Evolutionary conservation across 2,329 filamentous ascomycete genomes (phyloP).

Genomic region (Graphiopsis chlorocephala): DNA sequence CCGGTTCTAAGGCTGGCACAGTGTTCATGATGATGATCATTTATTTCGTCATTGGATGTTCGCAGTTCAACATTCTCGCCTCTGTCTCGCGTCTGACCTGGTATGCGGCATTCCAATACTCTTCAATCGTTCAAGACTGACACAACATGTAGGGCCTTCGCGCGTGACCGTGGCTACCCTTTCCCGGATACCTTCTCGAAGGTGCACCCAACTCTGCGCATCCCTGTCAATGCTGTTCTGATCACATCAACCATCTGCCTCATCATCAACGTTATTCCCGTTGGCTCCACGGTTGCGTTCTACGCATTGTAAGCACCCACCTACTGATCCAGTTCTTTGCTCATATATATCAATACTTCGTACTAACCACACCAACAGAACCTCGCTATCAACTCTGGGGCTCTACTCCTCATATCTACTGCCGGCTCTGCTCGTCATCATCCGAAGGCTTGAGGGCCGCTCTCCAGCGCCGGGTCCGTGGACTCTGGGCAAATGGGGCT

Average conservation of each 20-base stretch:
- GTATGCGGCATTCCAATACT: conserved; percentile 8
- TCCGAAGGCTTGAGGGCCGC: conserved; percentile 14
- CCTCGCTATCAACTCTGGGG: background rate
- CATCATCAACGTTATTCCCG: conserved; percentile 39
- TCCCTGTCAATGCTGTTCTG: conserved; percentile 40
- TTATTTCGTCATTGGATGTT: background rate
- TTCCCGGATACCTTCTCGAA: conserved; percentile 2
- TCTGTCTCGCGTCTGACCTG: background rate
- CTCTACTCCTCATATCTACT: conserved; percentile 19
- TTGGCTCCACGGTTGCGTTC: conserved; percentile 32
- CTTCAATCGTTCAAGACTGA: background rate
- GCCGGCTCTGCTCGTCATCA: conserved; percentile 29
- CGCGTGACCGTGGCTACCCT: background rate
- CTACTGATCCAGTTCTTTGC: conserved; percentile 30
- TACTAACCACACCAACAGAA: background rate
- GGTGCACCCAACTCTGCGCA: conserved; percentile 31
- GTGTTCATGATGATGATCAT: conserved; percentile 1
- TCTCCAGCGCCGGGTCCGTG: conserved; percentile 14
- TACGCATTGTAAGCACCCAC: conserved; percentile 25
- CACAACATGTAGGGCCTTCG: background rate
- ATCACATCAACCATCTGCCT: conserved; percentile 35
- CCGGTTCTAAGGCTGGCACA: background rate
- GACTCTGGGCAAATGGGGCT: conserved; percentile 13
- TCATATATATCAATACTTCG: conserved; percentile 24
- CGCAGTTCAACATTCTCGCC: background rate